These are phyloP conservation scores for Dactylellina cionopaga DNA, from an alignment of 2,329 filamentous ascomycete species.

Conservation along the genomic window DNA sequence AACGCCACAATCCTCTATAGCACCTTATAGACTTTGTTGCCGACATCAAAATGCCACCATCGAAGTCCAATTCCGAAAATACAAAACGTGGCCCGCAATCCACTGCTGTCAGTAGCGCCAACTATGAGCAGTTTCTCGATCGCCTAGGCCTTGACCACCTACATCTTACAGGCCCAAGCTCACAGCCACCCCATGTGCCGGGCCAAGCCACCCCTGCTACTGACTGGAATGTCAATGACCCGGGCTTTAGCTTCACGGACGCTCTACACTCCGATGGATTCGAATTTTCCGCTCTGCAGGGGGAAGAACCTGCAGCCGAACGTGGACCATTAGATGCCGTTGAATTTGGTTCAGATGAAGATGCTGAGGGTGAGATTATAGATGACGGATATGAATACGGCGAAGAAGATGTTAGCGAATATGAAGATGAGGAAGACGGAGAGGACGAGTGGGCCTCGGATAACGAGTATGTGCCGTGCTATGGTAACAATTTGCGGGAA, in stretches of 20 bases:
- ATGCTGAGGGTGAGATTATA: constrained; percentile 44
- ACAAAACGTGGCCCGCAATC: background rate
- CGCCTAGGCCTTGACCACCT: constrained; percentile 12
- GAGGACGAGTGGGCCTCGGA: constrained; percentile 48
- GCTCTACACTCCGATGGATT: constrained; percentile 48
- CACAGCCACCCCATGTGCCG: constrained; percentile 30
- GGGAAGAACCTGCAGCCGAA: constrained; percentile 20
- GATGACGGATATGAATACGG: constrained; percentile 40
- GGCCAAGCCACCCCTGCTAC: background rate
- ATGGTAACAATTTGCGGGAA: background rate
- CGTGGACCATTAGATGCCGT: constrained; percentile 31
- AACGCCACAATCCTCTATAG: background rate
- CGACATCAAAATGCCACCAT: constrained; percentile 18
- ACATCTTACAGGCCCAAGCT: constrained; percentile 27
- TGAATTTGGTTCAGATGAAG: constrained; percentile 34
- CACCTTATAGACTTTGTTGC: background rate
- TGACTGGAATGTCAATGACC: constrained; percentile 39
- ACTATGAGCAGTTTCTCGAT: constrained; percentile 9
- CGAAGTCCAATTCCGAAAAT: constrained; percentile 3
- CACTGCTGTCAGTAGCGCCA: background rate
- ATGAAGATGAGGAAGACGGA: constrained; percentile 46
- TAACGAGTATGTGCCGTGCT: constrained; percentile 14
- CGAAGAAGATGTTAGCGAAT: constrained; percentile 42
- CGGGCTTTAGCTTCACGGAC: constrained; percentile 47
- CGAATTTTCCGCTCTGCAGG: constrained; percentile 6